Percentiles rank a stretch among this genome's conserved stretches.
These are phyloP conservation scores for Magnolia kwangsiensis DNA, from an alignment of 164 flowering plant genomes.

Conservation along the genomic window DNA sequence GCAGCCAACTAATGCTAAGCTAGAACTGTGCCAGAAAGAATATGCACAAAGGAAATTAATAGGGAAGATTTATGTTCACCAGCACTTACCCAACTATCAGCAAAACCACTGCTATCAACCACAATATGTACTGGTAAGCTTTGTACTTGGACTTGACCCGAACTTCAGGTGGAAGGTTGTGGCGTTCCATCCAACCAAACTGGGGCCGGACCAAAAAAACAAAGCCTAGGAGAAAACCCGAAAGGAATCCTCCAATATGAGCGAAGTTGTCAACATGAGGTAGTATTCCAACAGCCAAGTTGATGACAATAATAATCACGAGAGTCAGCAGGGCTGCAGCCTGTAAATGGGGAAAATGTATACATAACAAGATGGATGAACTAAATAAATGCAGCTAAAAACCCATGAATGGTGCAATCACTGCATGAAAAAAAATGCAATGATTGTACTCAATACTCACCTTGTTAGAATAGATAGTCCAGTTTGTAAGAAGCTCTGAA, in stretches of 20 bases:
- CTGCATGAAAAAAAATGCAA: background rate
- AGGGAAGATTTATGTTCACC: background rate
- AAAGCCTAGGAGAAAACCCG: slow-evolving; percentile 83
- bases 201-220: slow-evolving; percentile 70
- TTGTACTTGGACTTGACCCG: slow-evolving; percentile 57
- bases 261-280: slow-evolving; percentile 83
- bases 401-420: background rate
- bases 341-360: slow-evolving; percentile 26
- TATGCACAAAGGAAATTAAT: background rate
- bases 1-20: too few relatives aligned
- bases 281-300: slow-evolving; percentile 73
- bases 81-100: slow-evolving; percentile 60
- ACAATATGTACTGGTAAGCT: slow-evolving; percentile 56
- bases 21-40: background rate
- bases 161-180: slow-evolving; percentile 35
- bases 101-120: slow-evolving; percentile 47
- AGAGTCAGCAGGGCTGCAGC: slow-evolving; percentile 72
- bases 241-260: slow-evolving; percentile 80
- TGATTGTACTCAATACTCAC: slow-evolving; percentile 22
- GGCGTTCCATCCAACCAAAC: slow-evolving; percentile 64
- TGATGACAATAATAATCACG: slow-evolving; percentile 52
- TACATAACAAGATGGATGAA: background rate
- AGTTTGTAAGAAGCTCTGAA: slow-evolving; percentile 79
- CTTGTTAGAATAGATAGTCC: slow-evolving; percentile 73
- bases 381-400: background rate